phyloP scores from a whole-genome alignment of 495 filamentous ascomycete species.

The Barbatosphaeria neglecta region DNA sequence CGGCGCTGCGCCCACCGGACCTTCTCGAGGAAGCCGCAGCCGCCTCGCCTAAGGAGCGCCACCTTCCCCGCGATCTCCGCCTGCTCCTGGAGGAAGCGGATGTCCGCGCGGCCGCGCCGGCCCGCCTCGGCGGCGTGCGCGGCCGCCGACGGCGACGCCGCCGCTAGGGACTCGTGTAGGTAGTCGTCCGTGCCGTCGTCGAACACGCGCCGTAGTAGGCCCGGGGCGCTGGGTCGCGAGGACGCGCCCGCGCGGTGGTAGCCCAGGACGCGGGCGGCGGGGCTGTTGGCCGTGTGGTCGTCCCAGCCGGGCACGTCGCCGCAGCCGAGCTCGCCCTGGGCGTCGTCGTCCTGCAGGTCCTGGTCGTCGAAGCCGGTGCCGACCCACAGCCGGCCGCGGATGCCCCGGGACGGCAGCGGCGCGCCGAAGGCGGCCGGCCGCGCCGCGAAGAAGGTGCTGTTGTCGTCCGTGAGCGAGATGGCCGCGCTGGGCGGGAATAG shows the following conservation, averaged over 20 bases:
- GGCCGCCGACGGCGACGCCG: constrained; percentile 18
- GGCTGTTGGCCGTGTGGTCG: constrained; percentile 24
- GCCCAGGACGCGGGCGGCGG: constrained; percentile 14
- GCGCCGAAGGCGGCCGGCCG: constrained; percentile 91
- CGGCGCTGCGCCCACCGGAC: constrained; percentile 91
- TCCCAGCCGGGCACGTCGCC: constrained; percentile 95
- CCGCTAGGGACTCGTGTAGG: constrained; percentile 55
- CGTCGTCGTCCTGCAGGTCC: constrained; percentile 45
- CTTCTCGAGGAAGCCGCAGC: constrained; percentile 95
- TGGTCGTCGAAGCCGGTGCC: constrained; percentile 83
- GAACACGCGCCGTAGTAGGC: constrained; percentile 13
- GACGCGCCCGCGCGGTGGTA: constrained; percentile 2
- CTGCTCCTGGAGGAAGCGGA: constrained; percentile 85
- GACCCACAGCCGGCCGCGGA: constrained; percentile 81
- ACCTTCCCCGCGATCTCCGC: constrained; percentile 92
- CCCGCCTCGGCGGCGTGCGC: constrained; percentile 22
- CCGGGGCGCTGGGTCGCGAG: constrained; percentile 10
- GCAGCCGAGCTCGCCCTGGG: constrained; percentile 87
- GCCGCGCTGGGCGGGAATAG: constrained; percentile 91
- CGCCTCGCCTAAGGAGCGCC: constrained; percentile 78
- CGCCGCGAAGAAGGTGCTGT: constrained; percentile 90
- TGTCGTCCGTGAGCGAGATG: constrained; percentile 94
- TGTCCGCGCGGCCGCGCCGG: constrained; percentile 74
- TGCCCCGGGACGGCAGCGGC: constrained; percentile 55
- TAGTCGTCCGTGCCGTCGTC: constrained; percentile 90